Evolutionary conservation across 495 filamentous ascomycete genomes (phyloP).

Genomic region (Amniculicola lignicola): DNA sequence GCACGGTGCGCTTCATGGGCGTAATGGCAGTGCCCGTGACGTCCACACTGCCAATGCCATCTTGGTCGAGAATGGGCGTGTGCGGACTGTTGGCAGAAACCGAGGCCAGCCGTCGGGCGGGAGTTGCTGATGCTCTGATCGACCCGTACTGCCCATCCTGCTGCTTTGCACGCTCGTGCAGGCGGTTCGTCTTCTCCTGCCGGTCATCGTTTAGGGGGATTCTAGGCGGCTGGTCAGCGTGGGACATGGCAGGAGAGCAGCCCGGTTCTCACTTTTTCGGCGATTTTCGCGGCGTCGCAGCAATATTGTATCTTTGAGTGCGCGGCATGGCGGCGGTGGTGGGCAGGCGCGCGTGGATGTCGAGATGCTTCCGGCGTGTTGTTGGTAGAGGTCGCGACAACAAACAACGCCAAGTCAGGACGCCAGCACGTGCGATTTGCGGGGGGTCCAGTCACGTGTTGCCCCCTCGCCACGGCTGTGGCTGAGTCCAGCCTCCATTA

Average conservation of each 20-base stretch:
- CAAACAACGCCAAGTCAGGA: too few relatives aligned
- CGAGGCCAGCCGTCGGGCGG: conserved; percentile 66
- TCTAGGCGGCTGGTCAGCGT: conserved; percentile 28
- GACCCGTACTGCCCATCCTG: conserved; percentile 91
- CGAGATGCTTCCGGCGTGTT: conserved; percentile 1
- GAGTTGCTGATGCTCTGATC: conserved; percentile 85
- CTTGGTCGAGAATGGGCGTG: conserved; percentile 62
- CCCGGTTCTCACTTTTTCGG: conserved; percentile 33
- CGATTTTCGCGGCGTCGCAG: conserved; percentile 38
- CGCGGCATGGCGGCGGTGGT: conserved; percentile 29
- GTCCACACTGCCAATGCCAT: conserved; percentile 49
- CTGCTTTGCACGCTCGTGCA: conserved; percentile 81
- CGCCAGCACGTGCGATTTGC: too few relatives aligned
- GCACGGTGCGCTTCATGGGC: conserved; percentile 86
- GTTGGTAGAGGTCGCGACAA: too few relatives aligned
- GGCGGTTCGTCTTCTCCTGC: conserved; percentile 82
- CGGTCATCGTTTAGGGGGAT: conserved; percentile 96
- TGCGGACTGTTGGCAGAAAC: conserved; percentile 62
- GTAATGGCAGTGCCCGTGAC: conserved; percentile 73
- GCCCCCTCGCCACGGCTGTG: too few relatives aligned
- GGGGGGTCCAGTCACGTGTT: too few relatives aligned
- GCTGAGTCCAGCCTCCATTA: too few relatives aligned
- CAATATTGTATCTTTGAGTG: conserved; percentile 22
- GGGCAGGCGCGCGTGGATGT: not conserved
- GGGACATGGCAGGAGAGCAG: not conserved